Conservation (phyloP, 345 rosid species). For the Jatropha curcas region DNA sequence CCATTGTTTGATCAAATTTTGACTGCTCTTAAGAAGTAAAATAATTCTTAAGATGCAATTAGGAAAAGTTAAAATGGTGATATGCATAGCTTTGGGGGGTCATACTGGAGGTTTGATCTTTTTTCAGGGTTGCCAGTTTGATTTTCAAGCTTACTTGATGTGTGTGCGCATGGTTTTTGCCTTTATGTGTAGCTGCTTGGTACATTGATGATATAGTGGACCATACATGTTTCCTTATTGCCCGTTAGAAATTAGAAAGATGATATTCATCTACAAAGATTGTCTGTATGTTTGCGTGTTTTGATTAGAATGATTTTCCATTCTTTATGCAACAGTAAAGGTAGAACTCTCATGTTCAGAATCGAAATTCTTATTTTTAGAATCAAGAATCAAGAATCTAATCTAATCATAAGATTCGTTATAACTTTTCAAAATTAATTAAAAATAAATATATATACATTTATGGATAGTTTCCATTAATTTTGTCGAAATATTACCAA, state of each 20-base stretch:
- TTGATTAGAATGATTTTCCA: neutral
- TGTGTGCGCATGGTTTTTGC: neutral
- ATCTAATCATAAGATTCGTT: no score
- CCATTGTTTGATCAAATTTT: neutral
- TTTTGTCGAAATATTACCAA: no score
- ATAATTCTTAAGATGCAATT: neutral
- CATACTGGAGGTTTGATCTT: neutral
- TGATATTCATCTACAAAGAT: neutral
- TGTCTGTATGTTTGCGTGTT: neutral
- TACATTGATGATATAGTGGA: neutral
- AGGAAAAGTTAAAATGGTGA: neutral
- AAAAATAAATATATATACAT: no score
- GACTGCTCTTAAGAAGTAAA: no score
- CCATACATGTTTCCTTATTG: neutral
- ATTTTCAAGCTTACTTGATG: neutral
- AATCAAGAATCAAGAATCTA: no score
- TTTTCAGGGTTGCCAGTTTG: neutral
- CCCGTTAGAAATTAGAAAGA: neutral
- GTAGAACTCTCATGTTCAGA: no score
- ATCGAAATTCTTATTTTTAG: no score
- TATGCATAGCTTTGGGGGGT: neutral
- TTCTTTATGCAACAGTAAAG: neutral
- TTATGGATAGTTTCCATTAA: no score
- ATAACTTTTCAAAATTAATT: no score
- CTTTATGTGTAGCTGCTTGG: neutral